Percentiles rank a stretch among this genome's conserved stretches.
phyloP scores from a whole-genome alignment of 2,329 filamentous ascomycete genomes.

The Trichoderma koningiopsis region DNA sequence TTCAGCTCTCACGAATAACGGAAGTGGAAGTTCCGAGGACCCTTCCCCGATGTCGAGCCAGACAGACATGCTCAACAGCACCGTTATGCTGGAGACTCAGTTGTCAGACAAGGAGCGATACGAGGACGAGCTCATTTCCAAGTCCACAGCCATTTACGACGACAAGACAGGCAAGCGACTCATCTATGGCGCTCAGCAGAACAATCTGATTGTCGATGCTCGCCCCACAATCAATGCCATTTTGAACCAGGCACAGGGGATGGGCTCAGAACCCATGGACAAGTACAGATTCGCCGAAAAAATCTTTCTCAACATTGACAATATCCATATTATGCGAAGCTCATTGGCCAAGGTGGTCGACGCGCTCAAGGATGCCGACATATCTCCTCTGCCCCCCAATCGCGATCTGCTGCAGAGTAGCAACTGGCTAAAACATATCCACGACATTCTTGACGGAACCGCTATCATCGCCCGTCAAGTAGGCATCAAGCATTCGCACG shows the following conservation, averaged over 20 bases:
- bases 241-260: conserved; percentile 89
- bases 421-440: conserved; percentile 89
- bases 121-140: conserved; percentile 66
- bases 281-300: conserved; percentile 92
- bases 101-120: conserved; percentile 63
- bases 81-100: conserved; percentile 48
- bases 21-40: conserved; percentile 35
- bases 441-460: conserved; percentile 79
- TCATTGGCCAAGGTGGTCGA: conserved; percentile 87
- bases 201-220: conserved; percentile 94
- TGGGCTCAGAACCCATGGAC: conserved; percentile 97
- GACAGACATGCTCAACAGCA: conserved; percentile 47
- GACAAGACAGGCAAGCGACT: conserved; percentile 63
- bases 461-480: conserved; percentile 83
- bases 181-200: conserved; percentile 89
- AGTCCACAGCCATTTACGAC: conserved; percentile 49
- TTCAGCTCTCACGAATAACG: conserved; percentile 44
- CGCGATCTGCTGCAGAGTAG: conserved; percentile 79
- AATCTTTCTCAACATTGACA: conserved; percentile 92
- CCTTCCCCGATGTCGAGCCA: conserved; percentile 49
- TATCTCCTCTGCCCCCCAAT: conserved; percentile 80
- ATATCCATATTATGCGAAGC: conserved; percentile 96
- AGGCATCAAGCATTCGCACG: conserved; percentile 89
- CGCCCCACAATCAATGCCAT: conserved; percentile 91
- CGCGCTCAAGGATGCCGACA: conserved; percentile 87